phyloP scores from a whole-genome alignment of 192 early-diverging fungal species.

The Glomus cerebriforme region DNA sequence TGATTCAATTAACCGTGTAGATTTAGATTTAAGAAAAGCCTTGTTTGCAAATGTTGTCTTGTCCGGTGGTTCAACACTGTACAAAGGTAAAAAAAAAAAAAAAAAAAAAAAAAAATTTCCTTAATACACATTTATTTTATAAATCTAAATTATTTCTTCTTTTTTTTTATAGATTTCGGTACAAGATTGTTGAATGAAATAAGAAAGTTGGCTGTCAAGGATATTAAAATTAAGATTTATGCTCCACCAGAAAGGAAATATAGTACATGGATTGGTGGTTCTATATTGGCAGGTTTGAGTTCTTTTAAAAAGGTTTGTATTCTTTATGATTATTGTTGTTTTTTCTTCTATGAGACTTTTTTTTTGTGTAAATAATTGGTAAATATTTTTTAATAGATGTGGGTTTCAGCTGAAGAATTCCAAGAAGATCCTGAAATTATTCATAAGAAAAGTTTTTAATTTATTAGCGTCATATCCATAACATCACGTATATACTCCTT shows the following conservation, averaged over 20 bases:
- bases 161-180: conserved; percentile 71
- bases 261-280: conserved; percentile 98
- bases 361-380: neutral
- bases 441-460: conserved; percentile 74
- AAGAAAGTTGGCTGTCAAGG: conserved; percentile 86
- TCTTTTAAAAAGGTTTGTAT: conserved; percentile 88
- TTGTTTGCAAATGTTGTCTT: conserved; percentile 91
- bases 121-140: conserved; percentile 17
- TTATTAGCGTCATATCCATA: neutral
- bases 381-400: conserved; percentile 67
- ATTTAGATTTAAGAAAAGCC: conserved; percentile 89
- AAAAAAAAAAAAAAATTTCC: too few relatives aligned
- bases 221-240: conserved; percentile 96
- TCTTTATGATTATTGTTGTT: neutral
- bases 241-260: conserved; percentile 98
- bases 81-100: conserved; percentile 60
- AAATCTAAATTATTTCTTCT: neutral
- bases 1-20: conserved; percentile 90
- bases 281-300: conserved; percentile 91
- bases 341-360: neutral
- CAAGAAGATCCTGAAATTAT: conserved; percentile 96
- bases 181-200: conserved; percentile 91
- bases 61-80: conserved; percentile 96
- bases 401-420: conserved; percentile 97
- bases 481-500: too few relatives aligned